phyloP scores from a whole-genome alignment of 306 rosid species.

The Potentilla sterilis region DNA sequence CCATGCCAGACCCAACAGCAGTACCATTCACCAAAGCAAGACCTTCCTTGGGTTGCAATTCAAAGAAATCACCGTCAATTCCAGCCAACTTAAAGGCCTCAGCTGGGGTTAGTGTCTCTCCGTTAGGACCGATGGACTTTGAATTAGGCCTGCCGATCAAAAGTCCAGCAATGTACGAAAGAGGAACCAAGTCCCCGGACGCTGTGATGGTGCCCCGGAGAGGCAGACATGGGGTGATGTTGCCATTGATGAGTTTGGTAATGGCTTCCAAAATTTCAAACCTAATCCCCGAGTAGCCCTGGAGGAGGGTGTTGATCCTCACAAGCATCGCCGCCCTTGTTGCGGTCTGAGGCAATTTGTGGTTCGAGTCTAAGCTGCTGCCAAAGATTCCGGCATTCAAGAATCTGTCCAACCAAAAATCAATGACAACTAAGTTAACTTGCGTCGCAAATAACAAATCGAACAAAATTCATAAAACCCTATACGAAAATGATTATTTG shows the following conservation, averaged over 20 bases:
- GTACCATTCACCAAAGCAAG: slow-evolving; percentile 88
- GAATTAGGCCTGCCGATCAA: slow-evolving; percentile 76
- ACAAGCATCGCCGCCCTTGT: slow-evolving; percentile 93
- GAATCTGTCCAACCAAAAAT: slow-evolving; percentile 44
- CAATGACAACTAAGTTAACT: neutral
- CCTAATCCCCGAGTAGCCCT: slow-evolving; percentile 88
- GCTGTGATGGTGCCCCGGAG: slow-evolving; percentile 79
- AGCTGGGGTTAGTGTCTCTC: slow-evolving; percentile 47
- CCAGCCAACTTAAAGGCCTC: slow-evolving; percentile 69
- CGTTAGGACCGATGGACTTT: slow-evolving; percentile 67
- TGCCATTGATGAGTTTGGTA: slow-evolving; percentile 61
- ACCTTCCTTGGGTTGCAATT: slow-evolving; percentile 89
- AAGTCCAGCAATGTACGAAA: slow-evolving; percentile 81
- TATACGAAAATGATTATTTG: no score
- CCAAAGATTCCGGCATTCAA: slow-evolving; percentile 94
- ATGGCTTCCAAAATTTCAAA: slow-evolving; percentile 83
- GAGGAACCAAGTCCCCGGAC: slow-evolving; percentile 84
- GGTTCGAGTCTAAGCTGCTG: slow-evolving; percentile 49
- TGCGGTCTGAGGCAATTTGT: slow-evolving; percentile 60
- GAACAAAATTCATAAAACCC: neutral
- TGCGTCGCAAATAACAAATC: neutral
- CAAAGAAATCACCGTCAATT: slow-evolving; percentile 63
- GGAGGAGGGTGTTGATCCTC: slow-evolving; percentile 86
- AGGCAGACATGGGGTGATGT: slow-evolving; percentile 80
- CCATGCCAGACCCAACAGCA: slow-evolving; percentile 90